Percentiles rank a stretch among this genome's conserved stretches.
phyloP scores from a whole-genome alignment of 352 stramenopile genomes.

The Thalassiosira ordinaria region DNA sequence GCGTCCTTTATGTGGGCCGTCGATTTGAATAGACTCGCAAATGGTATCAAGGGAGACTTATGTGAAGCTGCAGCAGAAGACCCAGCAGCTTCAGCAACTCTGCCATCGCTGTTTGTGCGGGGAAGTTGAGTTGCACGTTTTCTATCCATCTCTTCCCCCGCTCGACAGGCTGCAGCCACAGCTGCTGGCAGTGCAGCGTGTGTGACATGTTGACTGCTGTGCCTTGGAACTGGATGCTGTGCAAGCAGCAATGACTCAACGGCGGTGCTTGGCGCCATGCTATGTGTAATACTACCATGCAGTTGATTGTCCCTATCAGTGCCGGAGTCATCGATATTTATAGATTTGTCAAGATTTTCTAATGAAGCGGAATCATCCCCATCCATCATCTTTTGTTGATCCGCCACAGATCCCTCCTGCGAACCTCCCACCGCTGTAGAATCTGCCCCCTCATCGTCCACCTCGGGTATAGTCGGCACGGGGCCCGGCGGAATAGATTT shows the following conservation, averaged over 20 bases:
- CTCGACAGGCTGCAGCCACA: constrained; percentile 45
- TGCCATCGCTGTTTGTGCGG: background rate
- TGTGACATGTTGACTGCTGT: constrained; percentile 4
- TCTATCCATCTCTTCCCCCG: constrained; percentile 52
- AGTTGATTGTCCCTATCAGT: constrained; percentile 10
- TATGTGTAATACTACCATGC: background rate
- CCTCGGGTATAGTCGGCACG: constrained; percentile 62
- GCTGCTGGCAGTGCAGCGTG: constrained; percentile 39
- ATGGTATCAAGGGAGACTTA: constrained; percentile 9
- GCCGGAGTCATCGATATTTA: constrained; percentile 4
- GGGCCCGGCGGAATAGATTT: too few species aligned
- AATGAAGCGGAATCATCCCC: constrained; percentile 5
- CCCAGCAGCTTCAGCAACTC: background rate
- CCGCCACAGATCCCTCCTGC: background rate
- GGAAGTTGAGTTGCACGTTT: constrained; percentile 10
- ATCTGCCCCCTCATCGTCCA: constrained; percentile 37
- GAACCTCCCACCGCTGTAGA: background rate
- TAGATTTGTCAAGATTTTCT: constrained; percentile 9
- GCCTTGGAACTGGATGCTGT: background rate
- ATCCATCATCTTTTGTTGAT: background rate
- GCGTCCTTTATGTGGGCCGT: background rate
- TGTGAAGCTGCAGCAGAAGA: background rate
- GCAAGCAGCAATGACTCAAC: background rate
- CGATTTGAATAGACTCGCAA: constrained; percentile 16
- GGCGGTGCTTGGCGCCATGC: background rate